Evolutionary conservation across 1,139 yeast genomes (phyloP).

Genomic region (Lizanozyma gosingica): DNA sequence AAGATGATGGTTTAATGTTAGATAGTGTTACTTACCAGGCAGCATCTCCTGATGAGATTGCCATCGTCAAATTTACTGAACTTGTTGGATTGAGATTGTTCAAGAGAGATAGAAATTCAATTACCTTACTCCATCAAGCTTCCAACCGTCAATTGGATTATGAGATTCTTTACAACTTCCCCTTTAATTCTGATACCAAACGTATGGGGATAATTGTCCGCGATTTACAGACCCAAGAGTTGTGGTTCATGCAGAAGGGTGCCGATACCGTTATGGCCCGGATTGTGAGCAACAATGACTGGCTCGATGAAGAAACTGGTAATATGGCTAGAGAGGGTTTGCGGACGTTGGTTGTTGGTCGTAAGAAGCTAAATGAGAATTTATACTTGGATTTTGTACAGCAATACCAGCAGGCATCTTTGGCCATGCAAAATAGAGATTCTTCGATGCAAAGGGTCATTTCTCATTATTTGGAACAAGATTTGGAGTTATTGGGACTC

Average conservation of each 20-base stretch:
- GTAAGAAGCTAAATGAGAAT: slow-evolving; percentile 53
- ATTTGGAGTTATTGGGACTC: slow-evolving; percentile 78
- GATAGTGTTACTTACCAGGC: slow-evolving; percentile 64
- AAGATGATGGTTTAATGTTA: slow-evolving; percentile 40
- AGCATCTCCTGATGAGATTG: slow-evolving; percentile 97
- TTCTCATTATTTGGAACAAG: slow-evolving; percentile 63
- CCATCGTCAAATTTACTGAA: slow-evolving; percentile 90
- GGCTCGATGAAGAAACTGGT: slow-evolving; percentile 96
- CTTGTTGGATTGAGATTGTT: slow-evolving; percentile 70
- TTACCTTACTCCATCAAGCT: slow-evolving; percentile 59
- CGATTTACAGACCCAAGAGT: slow-evolving; percentile 54
- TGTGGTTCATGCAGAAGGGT: slow-evolving; percentile 86
- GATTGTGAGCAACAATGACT: slow-evolving; percentile 79
- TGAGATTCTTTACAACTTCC: slow-evolving; percentile 76
- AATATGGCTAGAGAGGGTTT: slow-evolving; percentile 98
- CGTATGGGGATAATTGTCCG: slow-evolving; percentile 88
- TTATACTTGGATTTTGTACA: slow-evolving; percentile 54
- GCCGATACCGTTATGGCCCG: slow-evolving; percentile 94
- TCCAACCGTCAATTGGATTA: slow-evolving; percentile 45
- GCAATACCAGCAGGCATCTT: slow-evolving; percentile 62
- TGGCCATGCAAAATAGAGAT: slow-evolving; percentile 77
- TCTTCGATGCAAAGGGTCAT: slow-evolving; percentile 61
- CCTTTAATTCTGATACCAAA: slow-evolving; percentile 91
- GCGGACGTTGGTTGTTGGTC: slow-evolving; percentile 86
- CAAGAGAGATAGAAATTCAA: slow-evolving; percentile 72